phyloP scores from a whole-genome alignment of 139 green algal genomes.

The Volvox africanus region DNA sequence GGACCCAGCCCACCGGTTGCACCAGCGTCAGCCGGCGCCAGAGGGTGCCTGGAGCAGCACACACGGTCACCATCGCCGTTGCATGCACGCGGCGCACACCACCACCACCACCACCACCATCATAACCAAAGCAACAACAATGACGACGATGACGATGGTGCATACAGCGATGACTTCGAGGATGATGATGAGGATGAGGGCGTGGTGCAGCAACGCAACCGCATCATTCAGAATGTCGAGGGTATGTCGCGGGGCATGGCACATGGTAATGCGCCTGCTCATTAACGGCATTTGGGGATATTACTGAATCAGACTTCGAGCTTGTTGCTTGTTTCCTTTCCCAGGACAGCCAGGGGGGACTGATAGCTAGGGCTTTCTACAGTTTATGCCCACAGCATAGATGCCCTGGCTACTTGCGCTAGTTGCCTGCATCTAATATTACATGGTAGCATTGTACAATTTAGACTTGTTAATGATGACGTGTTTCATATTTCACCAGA shows the following conservation, averaged over 20 bases:
- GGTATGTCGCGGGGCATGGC: background rate
- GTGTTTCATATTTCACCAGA: too few species aligned
- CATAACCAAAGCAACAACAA: background rate
- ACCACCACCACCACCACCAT: background rate
- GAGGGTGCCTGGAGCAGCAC: background rate
- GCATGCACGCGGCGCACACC: background rate
- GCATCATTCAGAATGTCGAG: slow-evolving; percentile 42
- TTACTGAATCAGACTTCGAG: too few species aligned
- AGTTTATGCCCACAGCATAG: too few species aligned
- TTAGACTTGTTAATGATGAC: too few species aligned
- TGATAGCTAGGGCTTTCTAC: too few species aligned
- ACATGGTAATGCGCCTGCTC: too few species aligned
- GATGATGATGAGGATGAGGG: slow-evolving; percentile 34
- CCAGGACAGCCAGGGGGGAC: too few species aligned
- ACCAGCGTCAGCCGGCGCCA: background rate
- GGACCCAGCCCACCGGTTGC: background rate
- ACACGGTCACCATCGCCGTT: background rate
- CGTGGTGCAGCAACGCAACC: slow-evolving; percentile 43
- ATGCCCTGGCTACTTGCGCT: too few species aligned
- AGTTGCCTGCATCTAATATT: too few species aligned
- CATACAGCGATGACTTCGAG: slow-evolving; percentile 47
- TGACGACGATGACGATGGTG: slow-evolving; percentile 24
- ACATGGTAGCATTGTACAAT: too few species aligned
- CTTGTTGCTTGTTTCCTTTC: too few species aligned
- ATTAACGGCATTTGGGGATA: too few species aligned